Base-by-base conservation (phyloP, 371 early-diverging fungal species). In the Rhizopus sp. region DNA sequence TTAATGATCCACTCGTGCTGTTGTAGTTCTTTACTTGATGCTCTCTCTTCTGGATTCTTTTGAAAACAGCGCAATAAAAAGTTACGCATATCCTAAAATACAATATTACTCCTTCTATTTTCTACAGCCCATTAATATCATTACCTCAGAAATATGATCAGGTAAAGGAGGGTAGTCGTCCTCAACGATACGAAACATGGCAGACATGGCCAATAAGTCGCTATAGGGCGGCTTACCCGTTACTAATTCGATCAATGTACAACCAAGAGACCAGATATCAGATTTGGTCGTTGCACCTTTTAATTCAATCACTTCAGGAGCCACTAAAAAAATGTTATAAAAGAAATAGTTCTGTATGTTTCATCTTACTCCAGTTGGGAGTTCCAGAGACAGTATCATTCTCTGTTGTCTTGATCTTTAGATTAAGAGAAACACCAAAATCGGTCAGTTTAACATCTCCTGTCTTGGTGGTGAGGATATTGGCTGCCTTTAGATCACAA, bases 401-500 rank as follows among this genome's bases (percentile, higher is more conserved):
- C 48, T 89, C 87, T 12, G 73, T 84, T 50, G 75, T 81, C 30
- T 81, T 68, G 60, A 89, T 64, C 68, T 90, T 81, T 38, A 92
- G 78, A 48, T 93, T 93, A n/a, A 94, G 73, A 10, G 92, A 89
- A 1, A 92, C 95, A 42, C 97, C 98, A 73, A 97, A 97, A 64
- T 97, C 98, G 0, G 97, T 92, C n/a, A 97, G 72, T 70, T 97
- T 97, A 30, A 95, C 93, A 57, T 88, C 87, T 0, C 96, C 98
- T 30, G 92, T 87, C 63, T 96, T 96, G 10, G 96, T 97, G 0
- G 95, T 91, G 60, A 96, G 68, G 49, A 97, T 93, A 68, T 97
- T 97, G 68, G 93, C 95, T 1, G 93, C 94, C 70, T 99, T 99
- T 48, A 99, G 74, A 75, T 99, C 99, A 56, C 99, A 88, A 72